Evolutionary conservation across 164 flowering plant species (phyloP).

Genomic region (Tetrastigma voinierianum): DNA sequence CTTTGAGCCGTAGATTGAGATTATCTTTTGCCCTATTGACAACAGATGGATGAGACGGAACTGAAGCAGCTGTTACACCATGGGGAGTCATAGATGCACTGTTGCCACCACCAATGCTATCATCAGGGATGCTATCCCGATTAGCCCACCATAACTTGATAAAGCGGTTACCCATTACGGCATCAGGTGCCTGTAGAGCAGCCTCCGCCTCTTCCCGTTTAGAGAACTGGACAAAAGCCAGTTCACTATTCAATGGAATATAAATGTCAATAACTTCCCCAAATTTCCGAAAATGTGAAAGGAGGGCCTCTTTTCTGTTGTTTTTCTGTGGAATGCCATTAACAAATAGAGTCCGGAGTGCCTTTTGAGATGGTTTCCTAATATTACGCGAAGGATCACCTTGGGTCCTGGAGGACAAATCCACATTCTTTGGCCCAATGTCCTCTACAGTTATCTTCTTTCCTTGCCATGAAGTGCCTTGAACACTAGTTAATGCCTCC

Average conservation of each 20-base stretch:
- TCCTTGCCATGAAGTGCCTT: conserved; percentile 31
- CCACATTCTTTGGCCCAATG: conserved; percentile 26
- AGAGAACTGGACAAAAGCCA: conserved; percentile 94
- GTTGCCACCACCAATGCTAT: conserved; percentile 31
- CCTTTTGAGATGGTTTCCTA: conserved; percentile 62
- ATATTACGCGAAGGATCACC: conserved; percentile 28
- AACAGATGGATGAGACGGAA: conserved; percentile 30
- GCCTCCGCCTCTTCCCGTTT: conserved; percentile 94
- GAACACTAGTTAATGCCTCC: conserved; percentile 25
- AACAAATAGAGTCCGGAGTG: conserved; percentile 83
- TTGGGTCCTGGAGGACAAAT: conserved; percentile 31
- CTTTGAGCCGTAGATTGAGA: conserved; percentile 34
- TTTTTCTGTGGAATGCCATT: conserved; percentile 71
- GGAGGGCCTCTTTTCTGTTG: conserved; percentile 73
- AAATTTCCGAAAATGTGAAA: conserved; percentile 85
- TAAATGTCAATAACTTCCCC: conserved; percentile 84
- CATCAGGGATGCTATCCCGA: conserved; percentile 73
- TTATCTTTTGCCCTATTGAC: conserved; percentile 41
- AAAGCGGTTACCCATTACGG: conserved; percentile 98
- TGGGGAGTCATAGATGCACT: conserved; percentile 25
- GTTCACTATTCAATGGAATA: conserved; percentile 67
- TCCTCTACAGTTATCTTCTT: conserved; percentile 36
- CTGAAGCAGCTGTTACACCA: conserved; percentile 25
- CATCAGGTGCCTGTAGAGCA: conserved; percentile 94
- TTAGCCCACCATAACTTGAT: conserved; percentile 96